phyloP scores from a whole-genome alignment of 2,329 filamentous ascomycete species.

The Trematosphaeria pertusa region DNA sequence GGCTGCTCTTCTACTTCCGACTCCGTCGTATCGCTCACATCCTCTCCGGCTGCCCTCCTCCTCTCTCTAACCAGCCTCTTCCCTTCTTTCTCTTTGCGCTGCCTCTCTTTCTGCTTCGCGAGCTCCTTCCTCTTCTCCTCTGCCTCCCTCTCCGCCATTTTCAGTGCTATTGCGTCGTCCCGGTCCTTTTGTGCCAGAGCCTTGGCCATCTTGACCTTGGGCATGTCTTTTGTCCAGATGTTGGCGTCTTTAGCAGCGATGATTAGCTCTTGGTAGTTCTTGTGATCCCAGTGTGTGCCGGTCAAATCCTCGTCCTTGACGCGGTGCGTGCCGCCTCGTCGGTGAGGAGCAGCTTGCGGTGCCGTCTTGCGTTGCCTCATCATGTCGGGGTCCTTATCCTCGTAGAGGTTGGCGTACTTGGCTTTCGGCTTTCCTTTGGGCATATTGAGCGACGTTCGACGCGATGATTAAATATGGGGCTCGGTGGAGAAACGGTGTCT shows the following conservation, averaged over 20 bases:
- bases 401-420: constrained; percentile 10
- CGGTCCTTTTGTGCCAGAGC: constrained; percentile 27
- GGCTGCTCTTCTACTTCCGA: constrained; percentile 7
- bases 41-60: constrained; percentile 1
- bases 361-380: constrained; percentile 7
- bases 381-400: constrained; percentile 5
- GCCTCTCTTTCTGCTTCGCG: constrained; percentile 16
- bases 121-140: constrained; percentile 16
- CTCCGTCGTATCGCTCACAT: constrained; percentile 9
- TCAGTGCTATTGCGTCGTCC: constrained; percentile 1
- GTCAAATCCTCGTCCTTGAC: constrained; percentile 36
- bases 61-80: constrained; percentile 16
- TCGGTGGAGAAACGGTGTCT: too few species aligned
- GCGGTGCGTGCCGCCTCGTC: constrained; percentile 38
- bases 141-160: constrained; percentile 13
- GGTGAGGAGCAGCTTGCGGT: constrained; percentile 25
- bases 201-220: constrained; percentile 36
- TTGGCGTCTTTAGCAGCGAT: constrained; percentile 23
- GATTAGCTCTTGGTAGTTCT: constrained; percentile 30
- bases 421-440: constrained; percentile 22
- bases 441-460: constrained; percentile 17
- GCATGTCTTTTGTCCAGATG: constrained; percentile 39
- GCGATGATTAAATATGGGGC: too few species aligned
- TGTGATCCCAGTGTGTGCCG: constrained; percentile 37
- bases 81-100: constrained; percentile 15